Percentiles rank a stretch among this genome's conserved stretches.
These are phyloP conservation scores for Cucumis variabilis DNA, from an alignment of 331 rosid species.

Conservation along the genomic window DNA sequence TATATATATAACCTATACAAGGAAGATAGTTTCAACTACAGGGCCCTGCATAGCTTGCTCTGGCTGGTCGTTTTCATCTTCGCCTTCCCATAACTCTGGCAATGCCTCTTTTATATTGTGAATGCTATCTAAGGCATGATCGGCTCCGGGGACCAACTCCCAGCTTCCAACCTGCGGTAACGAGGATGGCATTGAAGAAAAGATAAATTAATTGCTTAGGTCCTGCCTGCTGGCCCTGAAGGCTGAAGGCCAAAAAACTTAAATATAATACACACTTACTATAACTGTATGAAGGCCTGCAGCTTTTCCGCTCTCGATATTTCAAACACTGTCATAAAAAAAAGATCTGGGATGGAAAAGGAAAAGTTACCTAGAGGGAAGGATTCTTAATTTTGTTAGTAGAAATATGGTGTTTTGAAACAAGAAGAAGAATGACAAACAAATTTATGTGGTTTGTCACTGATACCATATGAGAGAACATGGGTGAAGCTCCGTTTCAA, in stretches of 20 bases:
- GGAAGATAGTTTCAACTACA: conserved; percentile 66
- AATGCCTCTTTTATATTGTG: conserved; percentile 86
- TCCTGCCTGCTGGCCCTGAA: neutral
- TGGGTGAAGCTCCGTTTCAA: no score
- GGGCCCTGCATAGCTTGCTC: conserved; percentile 55
- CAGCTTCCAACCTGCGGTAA: conserved; percentile 72
- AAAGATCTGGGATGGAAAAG: conserved; percentile 64
- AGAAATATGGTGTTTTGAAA: no score
- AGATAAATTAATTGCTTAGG: neutral
- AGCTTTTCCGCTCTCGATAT: conserved; percentile 80
- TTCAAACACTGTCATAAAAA: conserved; percentile 85
- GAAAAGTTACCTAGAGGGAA: neutral
- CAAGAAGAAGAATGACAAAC: no score
- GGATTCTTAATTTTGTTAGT: no score
- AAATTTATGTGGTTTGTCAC: neutral
- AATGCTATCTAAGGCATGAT: conserved; percentile 75
- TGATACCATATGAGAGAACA: no score
- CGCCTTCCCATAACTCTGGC: conserved; percentile 76
- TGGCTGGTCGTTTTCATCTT: conserved; percentile 37
- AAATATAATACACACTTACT: conserved; percentile 52
- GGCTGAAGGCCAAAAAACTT: neutral
- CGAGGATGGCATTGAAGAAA: neutral
- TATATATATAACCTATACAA: conserved; percentile 40
- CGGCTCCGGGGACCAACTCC: conserved; percentile 73
- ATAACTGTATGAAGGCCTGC: conserved; percentile 83